Conservation (phyloP, 2,329 filamentous ascomycete species). For the Drechmeria coniospora region DNA sequence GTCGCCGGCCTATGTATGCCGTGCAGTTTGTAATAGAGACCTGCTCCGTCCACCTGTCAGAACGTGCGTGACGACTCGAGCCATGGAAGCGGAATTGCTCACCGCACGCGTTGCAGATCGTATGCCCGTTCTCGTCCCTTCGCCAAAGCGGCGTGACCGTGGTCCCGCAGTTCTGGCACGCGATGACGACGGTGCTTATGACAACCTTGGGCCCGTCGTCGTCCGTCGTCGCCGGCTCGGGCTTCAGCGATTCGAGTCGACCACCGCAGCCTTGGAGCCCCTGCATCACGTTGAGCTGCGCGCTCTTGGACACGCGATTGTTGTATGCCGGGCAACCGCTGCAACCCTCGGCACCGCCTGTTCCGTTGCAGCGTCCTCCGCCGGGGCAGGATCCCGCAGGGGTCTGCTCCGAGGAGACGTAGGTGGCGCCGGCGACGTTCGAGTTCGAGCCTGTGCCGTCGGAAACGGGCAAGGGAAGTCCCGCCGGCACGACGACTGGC, state of each 20-base stretch:
- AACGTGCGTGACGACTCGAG: too few relatives aligned
- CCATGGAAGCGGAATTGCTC: too few relatives aligned
- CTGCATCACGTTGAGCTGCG: constrained; percentile 49
- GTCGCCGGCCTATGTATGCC: constrained; percentile 82
- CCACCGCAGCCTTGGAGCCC: constrained; percentile 22
- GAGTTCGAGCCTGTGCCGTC: constrained; percentile 24
- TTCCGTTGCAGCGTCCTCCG: constrained; percentile 89
- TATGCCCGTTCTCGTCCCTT: constrained; percentile 84
- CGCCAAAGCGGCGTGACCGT: constrained; percentile 95
- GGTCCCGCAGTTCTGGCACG: constrained; percentile 92
- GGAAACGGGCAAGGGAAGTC: too few relatives aligned
- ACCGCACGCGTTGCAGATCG: constrained; percentile 98
- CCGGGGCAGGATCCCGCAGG: constrained; percentile 83
- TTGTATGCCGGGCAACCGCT: constrained; percentile 95
- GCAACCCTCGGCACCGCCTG: constrained; percentile 86
- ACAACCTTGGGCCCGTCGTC: constrained; percentile 14
- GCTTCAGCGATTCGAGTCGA: constrained; percentile 9
- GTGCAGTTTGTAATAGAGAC: constrained; percentile 91
- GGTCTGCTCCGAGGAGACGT: constrained; percentile 62
- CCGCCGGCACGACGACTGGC: constrained; percentile 31
- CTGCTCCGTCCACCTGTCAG: constrained; percentile 35
- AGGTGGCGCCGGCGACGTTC: constrained; percentile 42
- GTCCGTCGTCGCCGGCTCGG: constrained; percentile 16
- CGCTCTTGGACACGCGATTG: constrained; percentile 82
- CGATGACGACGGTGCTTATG: constrained; percentile 45